Evolutionary conservation across 2,329 filamentous ascomycete genomes (phyloP).

Genomic region (Chrysoporthe deuterocubensis): DNA sequence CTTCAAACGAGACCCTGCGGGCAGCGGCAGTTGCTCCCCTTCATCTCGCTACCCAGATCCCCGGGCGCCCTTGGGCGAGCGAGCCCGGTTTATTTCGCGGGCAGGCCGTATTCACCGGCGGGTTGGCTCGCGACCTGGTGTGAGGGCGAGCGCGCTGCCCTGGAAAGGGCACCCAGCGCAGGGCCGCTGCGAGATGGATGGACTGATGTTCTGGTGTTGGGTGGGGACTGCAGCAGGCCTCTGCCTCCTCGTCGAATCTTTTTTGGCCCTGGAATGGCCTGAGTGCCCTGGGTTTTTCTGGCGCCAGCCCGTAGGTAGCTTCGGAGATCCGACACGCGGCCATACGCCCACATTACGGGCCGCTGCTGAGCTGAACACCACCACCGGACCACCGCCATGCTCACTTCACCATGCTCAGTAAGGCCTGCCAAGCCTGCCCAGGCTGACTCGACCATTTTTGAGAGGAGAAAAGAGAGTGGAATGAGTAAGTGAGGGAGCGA

Average conservation of each 20-base stretch:
- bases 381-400: background rate
- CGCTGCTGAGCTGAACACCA: background rate
- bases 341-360: too few species aligned
- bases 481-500: background rate
- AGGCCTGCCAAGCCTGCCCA: too few species aligned
- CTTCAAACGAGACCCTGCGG: background rate
- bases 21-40: slow-evolving; percentile 2
- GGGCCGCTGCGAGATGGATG: too few species aligned
- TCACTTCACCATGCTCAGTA: too few species aligned
- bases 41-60: background rate
- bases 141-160: too few species aligned
- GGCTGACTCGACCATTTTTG: background rate
- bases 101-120: background rate
- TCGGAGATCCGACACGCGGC: background rate
- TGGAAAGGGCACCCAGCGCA: too few species aligned
- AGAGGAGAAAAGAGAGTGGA: background rate
- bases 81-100: background rate
- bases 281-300: background rate
- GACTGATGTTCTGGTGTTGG: too few species aligned
- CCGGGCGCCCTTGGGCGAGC: too few species aligned
- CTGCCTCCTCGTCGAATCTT: too few species aligned
- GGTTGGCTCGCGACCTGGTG: background rate
- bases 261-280: too few species aligned
- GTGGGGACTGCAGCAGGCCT: too few species aligned
- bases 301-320: background rate